Base-by-base conservation (phyloP, 2,329 filamentous ascomycete genomes). In the Blastomyces gilchristii region DNA sequence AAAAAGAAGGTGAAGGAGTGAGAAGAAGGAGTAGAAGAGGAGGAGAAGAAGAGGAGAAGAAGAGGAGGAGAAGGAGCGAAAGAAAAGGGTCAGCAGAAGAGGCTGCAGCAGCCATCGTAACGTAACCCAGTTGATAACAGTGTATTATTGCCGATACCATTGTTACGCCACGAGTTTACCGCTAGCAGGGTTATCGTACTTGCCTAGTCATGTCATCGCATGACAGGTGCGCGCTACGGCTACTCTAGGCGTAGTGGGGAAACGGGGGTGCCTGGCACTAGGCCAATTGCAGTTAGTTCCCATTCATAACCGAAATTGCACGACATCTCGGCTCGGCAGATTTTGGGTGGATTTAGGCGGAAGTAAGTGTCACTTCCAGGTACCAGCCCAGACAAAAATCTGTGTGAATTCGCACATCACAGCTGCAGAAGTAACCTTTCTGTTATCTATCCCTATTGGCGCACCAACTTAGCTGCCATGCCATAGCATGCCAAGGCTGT, bases 1-100 rank as follows among this genome's bases (percentile, higher is more conserved):
- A 63, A 59, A 47, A 58, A 53, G 56, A 61, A n/a, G 67, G 63
- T 64, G 63, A 65, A 58, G 60, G 61, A 62, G 62, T 28, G 57
- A 58, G 58, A 61, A 60, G 28, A 61, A 50, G 56, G 63, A 45
- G 58, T 52, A 63, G 57, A 65, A 60, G 60, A 65, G 64, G 52
- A 62, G 62, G 63, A 66, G 9, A 7, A 66, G 9, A 7, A 22
- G n/a, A 22, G n/a, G n/a, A 22, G n/a, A 22, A 63, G 62, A 54
- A 64, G 39, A 49, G 65, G 43, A 41, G 64, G 57, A 16, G 45
- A 64, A 61, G 62, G 52, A 62, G 63, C 65, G 54, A 61, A 64
- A 68, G 64, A 62, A 45, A 64, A 63, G 39, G 9, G 43, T 18
- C 14, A 45, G 14, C 12, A 18, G 43, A 12, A 18, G 14, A 22